Percentiles rank a stretch among this genome's conserved stretches.
Evolutionary conservation across 2,329 filamentous ascomycete genomes (phyloP).

Genomic region (Cercospora citrullina): DNA sequence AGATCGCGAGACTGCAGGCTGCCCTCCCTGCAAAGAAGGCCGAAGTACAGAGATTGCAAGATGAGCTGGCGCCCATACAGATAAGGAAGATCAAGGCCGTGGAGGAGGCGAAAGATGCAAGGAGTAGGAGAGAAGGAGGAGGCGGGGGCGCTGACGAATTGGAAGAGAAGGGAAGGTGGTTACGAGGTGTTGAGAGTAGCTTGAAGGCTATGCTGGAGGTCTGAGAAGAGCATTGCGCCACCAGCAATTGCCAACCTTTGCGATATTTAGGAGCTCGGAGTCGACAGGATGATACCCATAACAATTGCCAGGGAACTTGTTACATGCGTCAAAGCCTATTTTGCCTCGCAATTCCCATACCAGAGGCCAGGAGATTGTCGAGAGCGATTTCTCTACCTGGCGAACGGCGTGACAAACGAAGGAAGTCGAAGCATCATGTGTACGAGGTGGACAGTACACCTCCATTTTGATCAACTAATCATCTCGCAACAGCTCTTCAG

Average conservation of each 20-base stretch:
- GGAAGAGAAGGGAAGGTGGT: constrained; percentile 75
- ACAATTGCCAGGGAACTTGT: neutral
- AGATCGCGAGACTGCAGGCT: constrained; percentile 55
- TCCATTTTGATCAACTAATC: neutral
- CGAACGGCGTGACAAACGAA: neutral
- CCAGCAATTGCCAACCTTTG: neutral
- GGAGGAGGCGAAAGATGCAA: constrained; percentile 69
- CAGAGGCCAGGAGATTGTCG: neutral
- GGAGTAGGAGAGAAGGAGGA: constrained; percentile 65
- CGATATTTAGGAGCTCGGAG: neutral
- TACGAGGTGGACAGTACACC: neutral
- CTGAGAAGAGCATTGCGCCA: constrained; percentile 20
- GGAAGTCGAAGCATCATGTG: neutral
- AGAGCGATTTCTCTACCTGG: neutral
- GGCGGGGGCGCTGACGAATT: constrained; percentile 67
- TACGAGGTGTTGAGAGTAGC: constrained; percentile 65
- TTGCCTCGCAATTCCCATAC: neutral
- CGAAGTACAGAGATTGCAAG: constrained; percentile 65
- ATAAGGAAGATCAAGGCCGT: constrained; percentile 64
- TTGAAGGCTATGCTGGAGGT: constrained; percentile 65
- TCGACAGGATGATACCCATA: neutral
- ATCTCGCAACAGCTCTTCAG: neutral
- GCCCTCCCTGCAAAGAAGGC: constrained; percentile 65
- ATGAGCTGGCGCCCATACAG: constrained; percentile 69
- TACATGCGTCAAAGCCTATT: neutral